Base-by-base conservation (phyloP, 805 yeast species). In the Sungouiozyma intestinalis region DNA sequence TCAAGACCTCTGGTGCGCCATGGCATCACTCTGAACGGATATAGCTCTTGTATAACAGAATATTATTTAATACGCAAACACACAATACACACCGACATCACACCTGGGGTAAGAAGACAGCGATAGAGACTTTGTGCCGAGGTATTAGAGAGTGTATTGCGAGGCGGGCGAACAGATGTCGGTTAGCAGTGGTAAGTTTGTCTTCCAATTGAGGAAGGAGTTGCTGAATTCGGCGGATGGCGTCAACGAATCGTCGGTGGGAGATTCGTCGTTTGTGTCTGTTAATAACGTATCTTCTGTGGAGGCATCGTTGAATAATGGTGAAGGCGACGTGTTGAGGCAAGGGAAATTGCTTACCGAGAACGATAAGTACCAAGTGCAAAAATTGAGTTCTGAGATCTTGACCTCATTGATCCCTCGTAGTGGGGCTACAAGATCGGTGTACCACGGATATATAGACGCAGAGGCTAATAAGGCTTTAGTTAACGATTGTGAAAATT, bases 401-500 rank as follows among this genome's bases (percentile, higher is more conserved):
- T 45, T 55, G 3, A n/a, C 38, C 20, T 34, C 50, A 8, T 16
- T 16, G 3, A 18, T 24, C 3, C 47, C 50, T 2, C 21, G 40
- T 35, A 24, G 41, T n/a, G n/a, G n/a, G n/a, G n/a, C n/a, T n/a
- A n/a, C n/a, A 18, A 20, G 34, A 11, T 38, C 43, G 2, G 36
- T 40, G 8, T 38, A 50, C 16, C 65, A 64, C 45, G 81, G 77
- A 1, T 63, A 64, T 47, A 24, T 47, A 9, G 50, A 47, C 16
- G 37, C 46, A 1, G 13, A 27, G 16, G 36, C 80, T 9, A 66
- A 65, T 33, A 72, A 66, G 53, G 77, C 81, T 0, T 58, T 77
- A 21, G 66, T 72, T 3, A 61, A 74, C 3, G 68, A 75, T 14
- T 68, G 65, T n/a, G 61, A 68, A 18, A 65, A 74, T 31, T 69